These are phyloP conservation scores for Eleusine coracana DNA, from an alignment of 176 grass and related monocot species.

Conservation along the genomic window DNA sequence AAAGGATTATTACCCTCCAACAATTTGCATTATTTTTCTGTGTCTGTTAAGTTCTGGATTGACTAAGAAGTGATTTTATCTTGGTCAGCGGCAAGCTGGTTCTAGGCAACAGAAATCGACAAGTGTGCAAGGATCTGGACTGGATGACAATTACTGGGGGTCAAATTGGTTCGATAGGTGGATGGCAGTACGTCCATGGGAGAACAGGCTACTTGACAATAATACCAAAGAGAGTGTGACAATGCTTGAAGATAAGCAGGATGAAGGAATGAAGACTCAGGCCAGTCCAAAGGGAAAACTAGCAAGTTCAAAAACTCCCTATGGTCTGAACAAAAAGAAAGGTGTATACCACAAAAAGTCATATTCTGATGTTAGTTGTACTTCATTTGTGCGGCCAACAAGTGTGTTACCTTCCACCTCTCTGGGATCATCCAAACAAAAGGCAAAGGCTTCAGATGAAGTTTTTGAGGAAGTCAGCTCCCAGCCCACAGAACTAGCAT, in stretches of 20 bases:
- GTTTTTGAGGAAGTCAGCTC: conserved; percentile 74
- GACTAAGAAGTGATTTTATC: conserved; percentile 38
- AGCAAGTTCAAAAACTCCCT: conserved; percentile 23
- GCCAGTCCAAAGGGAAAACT: conserved; percentile 54
- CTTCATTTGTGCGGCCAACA: conserved; percentile 50
- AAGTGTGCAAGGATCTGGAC: conserved; percentile 48
- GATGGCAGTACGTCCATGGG: conserved; percentile 98
- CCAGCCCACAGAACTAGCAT: conserved; percentile 49
- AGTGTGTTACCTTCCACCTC: conserved; percentile 55
- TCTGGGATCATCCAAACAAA: conserved; percentile 57
- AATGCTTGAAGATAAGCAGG: conserved; percentile 54
- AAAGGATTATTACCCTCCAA: neutral
- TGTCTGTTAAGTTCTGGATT: conserved; percentile 24
- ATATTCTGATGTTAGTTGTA: conserved; percentile 68
- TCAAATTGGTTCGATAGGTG: conserved; percentile 99
- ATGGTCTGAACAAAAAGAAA: conserved; percentile 53
- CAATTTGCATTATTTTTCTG: neutral
- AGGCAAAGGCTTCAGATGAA: conserved; percentile 50
- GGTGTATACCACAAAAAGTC: conserved; percentile 53
- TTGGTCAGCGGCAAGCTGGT: conserved; percentile 80
- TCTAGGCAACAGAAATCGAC: conserved; percentile 62
- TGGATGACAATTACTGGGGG: conserved; percentile 80
- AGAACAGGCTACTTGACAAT: conserved; percentile 84
- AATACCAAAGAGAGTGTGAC: conserved; percentile 60
- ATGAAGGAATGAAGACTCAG: conserved; percentile 49